Conservation (phyloP, 768 basidiomycete species). For the Phaffia tasmanica region DNA sequence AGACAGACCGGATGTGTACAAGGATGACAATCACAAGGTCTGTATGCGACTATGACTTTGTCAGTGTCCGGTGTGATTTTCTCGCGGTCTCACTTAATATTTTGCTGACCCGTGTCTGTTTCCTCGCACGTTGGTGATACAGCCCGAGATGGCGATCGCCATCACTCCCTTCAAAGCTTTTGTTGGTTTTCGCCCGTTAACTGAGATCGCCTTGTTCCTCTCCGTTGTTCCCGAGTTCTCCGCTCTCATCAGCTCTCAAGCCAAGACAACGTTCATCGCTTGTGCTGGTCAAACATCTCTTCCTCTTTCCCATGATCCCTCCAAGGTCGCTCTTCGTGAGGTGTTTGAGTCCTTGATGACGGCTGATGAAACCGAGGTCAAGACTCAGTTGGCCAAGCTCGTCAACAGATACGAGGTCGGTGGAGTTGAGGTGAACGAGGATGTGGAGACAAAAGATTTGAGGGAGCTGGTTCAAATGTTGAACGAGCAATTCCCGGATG, state of each 20-base stretch:
- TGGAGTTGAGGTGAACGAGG: slow-evolving; percentile 39
- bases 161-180: slow-evolving; percentile 79
- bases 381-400: slow-evolving; percentile 49
- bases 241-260: slow-evolving; percentile 49
- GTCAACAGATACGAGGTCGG: slow-evolving; percentile 50
- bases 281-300: slow-evolving; percentile 40
- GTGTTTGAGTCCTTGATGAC: slow-evolving; percentile 82
- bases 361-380: slow-evolving; percentile 44
- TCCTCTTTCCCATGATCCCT: slow-evolving; percentile 34
- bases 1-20: slow-evolving; percentile 71
- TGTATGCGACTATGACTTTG: not conserved
- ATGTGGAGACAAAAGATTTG: slow-evolving; percentile 44
- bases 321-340: slow-evolving; percentile 54
- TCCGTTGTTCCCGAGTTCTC: slow-evolving; percentile 62
- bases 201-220: slow-evolving; percentile 58
- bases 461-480: slow-evolving; percentile 47
- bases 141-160: slow-evolving; percentile 96
- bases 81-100: not conserved
- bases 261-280: slow-evolving; percentile 42
- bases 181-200: slow-evolving; percentile 82
- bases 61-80: not conserved
- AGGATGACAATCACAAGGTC: slow-evolving; percentile 50
- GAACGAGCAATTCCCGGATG: slow-evolving; percentile 67
- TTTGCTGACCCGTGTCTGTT: not conserved
- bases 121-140: not conserved